Conservation (phyloP, 164 flowering plant genomes). For the Cinnamomum micranthum region DNA sequence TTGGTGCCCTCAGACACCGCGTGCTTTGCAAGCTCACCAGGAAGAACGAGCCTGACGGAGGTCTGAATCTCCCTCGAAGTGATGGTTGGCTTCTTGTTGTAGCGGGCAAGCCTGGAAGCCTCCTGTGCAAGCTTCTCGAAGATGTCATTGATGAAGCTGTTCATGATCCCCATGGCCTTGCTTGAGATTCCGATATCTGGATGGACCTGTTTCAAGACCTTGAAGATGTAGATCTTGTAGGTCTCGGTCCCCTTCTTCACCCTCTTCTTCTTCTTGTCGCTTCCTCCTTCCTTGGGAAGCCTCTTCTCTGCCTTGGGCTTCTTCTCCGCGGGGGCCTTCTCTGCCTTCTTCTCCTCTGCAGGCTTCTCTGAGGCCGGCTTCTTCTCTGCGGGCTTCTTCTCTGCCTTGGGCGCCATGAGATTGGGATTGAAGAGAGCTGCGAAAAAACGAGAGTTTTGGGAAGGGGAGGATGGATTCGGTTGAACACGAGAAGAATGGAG, state of each 20-base stretch:
- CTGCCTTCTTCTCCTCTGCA: slow-evolving; percentile 14
- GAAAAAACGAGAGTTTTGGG: background rate
- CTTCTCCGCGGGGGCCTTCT: slow-evolving; percentile 31
- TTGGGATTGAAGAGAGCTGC: background rate
- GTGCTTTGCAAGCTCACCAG: slow-evolving; percentile 53
- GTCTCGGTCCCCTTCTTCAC: slow-evolving; percentile 31
- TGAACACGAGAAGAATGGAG: background rate
- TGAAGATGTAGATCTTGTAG: slow-evolving; percentile 32
- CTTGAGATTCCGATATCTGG: slow-evolving; percentile 29
- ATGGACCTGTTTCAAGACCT: slow-evolving; percentile 37
- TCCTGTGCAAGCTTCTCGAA: slow-evolving; percentile 48
- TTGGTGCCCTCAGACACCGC: slow-evolving; percentile 55
- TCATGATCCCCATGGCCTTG: slow-evolving; percentile 48
- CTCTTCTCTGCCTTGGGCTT: slow-evolving; percentile 31
- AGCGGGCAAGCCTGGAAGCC: slow-evolving; percentile 37
- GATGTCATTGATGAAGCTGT: slow-evolving; percentile 29
- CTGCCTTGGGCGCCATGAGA: slow-evolving; percentile 22
- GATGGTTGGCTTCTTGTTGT: slow-evolving; percentile 36
- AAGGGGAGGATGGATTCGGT: too few species aligned
- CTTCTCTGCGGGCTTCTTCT: slow-evolving; percentile 26
- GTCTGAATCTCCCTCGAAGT: slow-evolving; percentile 50
- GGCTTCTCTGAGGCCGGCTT: slow-evolving; percentile 13
- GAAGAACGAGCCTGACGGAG: slow-evolving; percentile 43
- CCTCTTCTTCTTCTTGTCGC: slow-evolving; percentile 25
- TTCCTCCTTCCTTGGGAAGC: slow-evolving; percentile 25